phyloP scores from a whole-genome alignment of 2,329 filamentous ascomycete species.

The Microsporum ferrugineum region DNA sequence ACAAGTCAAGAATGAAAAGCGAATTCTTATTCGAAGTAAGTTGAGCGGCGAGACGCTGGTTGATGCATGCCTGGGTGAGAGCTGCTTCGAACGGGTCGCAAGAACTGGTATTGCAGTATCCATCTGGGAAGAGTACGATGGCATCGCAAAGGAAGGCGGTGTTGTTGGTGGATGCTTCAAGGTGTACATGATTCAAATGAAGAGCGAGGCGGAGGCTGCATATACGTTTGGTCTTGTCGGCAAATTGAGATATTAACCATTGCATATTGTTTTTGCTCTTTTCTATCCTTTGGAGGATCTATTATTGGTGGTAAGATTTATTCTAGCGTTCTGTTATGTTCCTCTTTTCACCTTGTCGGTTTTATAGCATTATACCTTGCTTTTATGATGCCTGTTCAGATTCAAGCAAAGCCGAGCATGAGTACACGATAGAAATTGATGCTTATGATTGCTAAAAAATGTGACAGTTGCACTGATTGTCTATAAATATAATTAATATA shows the following conservation, averaged over 20 bases:
- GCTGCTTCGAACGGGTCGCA: conserved; percentile 72
- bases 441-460: not conserved
- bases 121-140: conserved; percentile 68
- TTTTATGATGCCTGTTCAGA: not conserved
- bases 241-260: conserved; percentile 40
- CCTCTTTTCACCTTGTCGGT: not conserved
- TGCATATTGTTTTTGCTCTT: not conserved
- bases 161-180: conserved; percentile 47
- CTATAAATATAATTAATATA: too few relatives aligned
- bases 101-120: conserved; percentile 78
- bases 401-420: not conserved
- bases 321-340: not conserved
- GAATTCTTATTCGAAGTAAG: conserved; percentile 65
- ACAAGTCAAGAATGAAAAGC: conserved; percentile 63
- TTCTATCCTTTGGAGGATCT: not conserved
- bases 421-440: not conserved
- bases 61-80: conserved; percentile 74
- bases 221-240: conserved; percentile 45
- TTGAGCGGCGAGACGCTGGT: conserved; percentile 56
- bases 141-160: conserved; percentile 44
- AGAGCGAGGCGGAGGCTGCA: conserved; percentile 42
- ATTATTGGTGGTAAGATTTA: not conserved
- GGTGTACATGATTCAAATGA: conserved; percentile 56
- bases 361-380: not conserved
- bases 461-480: too few relatives aligned